Base-by-base conservation (phyloP, 305 asterid species). In the Fraxinus latifolia region DNA sequence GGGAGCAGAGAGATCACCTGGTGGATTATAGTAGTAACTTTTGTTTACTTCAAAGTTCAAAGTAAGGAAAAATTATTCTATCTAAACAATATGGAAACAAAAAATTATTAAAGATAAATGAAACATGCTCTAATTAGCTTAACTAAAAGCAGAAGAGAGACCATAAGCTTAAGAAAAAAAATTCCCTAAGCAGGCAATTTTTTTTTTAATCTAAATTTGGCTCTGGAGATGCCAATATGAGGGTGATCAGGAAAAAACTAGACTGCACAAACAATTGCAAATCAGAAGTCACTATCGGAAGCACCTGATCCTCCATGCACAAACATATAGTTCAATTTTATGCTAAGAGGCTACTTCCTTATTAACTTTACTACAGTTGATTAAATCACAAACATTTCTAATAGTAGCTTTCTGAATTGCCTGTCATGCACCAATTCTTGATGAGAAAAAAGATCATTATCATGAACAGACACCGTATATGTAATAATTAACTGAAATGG, bases 1-100 rank as follows among this genome's bases (percentile, higher is more conserved):
- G 99, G 99, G 79, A 96, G 98, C 77, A 93, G 81, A 39, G 98
- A 91, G 47, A 96, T 89, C 78, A 96, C 98, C 99, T 96, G 42
- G 75, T 31, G 42, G 75, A 70, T 29, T 70, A 31, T 50, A 15
- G 25, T 5, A 0, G 65, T n/a, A 53, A 53, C 23, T 58, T 58
- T 19, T 58, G 9, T 58, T 58, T 7, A 58, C 68, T 17, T 53
- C 65, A 5, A n/a, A 53, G 65, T n/a, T 7, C 44, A 37, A 37
- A 37, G 44, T 7, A 53, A n/a, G 29, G 23, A 58, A 58, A 55
- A 58, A 19, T 7, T 58, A 58, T 58, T 19, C 29, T 58, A 58
- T 58, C 29, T 19, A 19, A 58, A 58, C 68, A 17, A 17, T 58
- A 19, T 7, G 27, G 14, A 58, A 58, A 58, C 29, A 19, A 58